These are phyloP conservation scores for Exophiala oligosperma DNA, from an alignment of 2,329 filamentous ascomycete genomes.

Conservation along the genomic window DNA sequence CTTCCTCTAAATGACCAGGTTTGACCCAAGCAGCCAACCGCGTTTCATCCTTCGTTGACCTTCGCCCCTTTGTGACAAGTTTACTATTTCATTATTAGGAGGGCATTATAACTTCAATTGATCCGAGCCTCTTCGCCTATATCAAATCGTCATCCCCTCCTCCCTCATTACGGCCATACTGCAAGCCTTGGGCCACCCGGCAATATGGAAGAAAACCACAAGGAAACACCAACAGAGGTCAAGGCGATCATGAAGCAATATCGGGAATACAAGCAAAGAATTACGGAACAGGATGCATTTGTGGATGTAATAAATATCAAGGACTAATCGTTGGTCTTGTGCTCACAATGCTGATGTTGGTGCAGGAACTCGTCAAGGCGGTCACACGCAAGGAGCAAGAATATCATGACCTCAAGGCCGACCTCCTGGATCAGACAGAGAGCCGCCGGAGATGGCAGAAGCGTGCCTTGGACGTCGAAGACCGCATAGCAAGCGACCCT, in stretches of 20 bases:
- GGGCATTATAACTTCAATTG: no score
- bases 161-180: neutral
- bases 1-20: neutral
- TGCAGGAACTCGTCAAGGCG: slow-evolving; percentile 15
- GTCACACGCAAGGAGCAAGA: slow-evolving; percentile 9
- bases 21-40: neutral
- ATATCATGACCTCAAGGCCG: slow-evolving; percentile 15
- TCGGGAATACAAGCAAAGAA: slow-evolving; percentile 12
- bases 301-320: slow-evolving; percentile 8
- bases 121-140: no score
- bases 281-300: slow-evolving; percentile 6
- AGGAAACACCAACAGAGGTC: neutral
- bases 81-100: no score
- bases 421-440: slow-evolving; percentile 23
- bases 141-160: no score
- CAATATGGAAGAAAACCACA: slow-evolving; percentile 8
- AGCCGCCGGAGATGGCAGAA: slow-evolving; percentile 23
- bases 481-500: slow-evolving; percentile 10
- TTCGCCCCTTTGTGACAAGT: no score
- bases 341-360: neutral
- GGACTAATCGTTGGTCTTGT: neutral
- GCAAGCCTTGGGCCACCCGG: neutral
- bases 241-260: slow-evolving; percentile 11
- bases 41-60: neutral
- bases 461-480: slow-evolving; percentile 19